Evolutionary conservation across 1,139 yeast species (phyloP).

Genomic region (Yamadazyma buinensis): DNA sequence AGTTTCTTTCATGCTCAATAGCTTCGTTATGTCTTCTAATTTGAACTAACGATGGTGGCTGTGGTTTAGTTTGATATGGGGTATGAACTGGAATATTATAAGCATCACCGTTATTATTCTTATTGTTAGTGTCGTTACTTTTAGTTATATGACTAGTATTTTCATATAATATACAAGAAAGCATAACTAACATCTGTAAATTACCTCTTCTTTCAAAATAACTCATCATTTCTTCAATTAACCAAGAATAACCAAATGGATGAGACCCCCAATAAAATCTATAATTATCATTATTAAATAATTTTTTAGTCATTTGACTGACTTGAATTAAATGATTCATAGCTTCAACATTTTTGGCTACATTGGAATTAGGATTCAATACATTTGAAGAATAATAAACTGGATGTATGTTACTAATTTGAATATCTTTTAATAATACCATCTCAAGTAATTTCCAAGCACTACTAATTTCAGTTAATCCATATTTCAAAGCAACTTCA

Average conservation of each 20-base stretch:
- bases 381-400: constrained; percentile 12
- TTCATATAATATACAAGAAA: constrained; percentile 65
- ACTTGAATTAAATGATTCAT: constrained; percentile 15
- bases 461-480: constrained; percentile 60
- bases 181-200: constrained; percentile 87
- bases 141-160: constrained; percentile 22
- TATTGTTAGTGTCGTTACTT: not conserved
- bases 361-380: constrained; percentile 8
- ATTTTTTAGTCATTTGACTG: constrained; percentile 17
- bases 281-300: constrained; percentile 15
- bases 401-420: constrained; percentile 13
- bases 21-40: constrained; percentile 13
- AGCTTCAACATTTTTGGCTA: constrained; percentile 15
- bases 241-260: constrained; percentile 76
- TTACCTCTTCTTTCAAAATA: constrained; percentile 66
- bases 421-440: constrained; percentile 33
- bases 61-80: constrained; percentile 40
- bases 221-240: constrained; percentile 58
- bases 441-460: constrained; percentile 72
- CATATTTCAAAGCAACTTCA: constrained; percentile 64
- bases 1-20: constrained; percentile 9
- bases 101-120: constrained; percentile 5
- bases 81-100: constrained; percentile 43
- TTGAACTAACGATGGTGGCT: constrained; percentile 24
- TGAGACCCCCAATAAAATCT: constrained; percentile 75